Evolutionary conservation across 2,329 filamentous ascomycete genomes (phyloP), one percentile per base, ranked within the genome.

Genomic region (Cladophialophora immunda): DNA sequence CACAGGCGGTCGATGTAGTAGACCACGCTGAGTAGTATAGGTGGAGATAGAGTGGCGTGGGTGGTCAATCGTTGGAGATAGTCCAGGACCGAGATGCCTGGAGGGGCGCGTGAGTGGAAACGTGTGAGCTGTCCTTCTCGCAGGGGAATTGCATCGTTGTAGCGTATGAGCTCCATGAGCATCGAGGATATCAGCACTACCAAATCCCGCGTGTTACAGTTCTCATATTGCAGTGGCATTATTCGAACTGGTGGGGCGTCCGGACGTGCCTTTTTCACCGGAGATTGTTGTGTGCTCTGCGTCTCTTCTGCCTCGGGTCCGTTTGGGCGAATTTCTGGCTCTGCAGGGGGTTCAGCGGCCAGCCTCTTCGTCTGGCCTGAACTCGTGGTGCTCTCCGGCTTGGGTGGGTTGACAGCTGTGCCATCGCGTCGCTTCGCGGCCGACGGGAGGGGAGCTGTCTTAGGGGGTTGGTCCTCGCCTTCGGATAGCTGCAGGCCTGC

Each of bases 1-100:
- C 94, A 99, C 25, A 99, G 86, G 34, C 93, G 90, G 80, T 99
- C 95, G 75, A 99, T 98, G 76, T 98, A 99, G 77, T 96, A 99
- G 65, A 99, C 95, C 93, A 99, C 98, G 73, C 94, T 95, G 38
- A 99, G 87, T n/a, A 99, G 85, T 58, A 99, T 90, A 0, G 95
- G 94, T 13, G 95, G 94, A 6, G 93, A 93, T 2, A 99, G 85
- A 0, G 94, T 97, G 29, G 95, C 95, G 77, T 99, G 95, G 66
- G 93, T 93, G 27, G 96, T 95, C 65, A 99, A 85, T 70, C 95
- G 90, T 75, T 95, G 92, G 38, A 99, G 86, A 77, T 99, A 99
- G 78, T 99, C 95, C 68, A 90, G 85, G 34, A 99, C 94, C 29
- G 93, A 97, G 67, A 99, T 99, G 60, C 92, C 94, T 7, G 95